phyloP scores from a whole-genome alignment of 768 basidiomycete species.

The Ramaria sp. region DNA sequence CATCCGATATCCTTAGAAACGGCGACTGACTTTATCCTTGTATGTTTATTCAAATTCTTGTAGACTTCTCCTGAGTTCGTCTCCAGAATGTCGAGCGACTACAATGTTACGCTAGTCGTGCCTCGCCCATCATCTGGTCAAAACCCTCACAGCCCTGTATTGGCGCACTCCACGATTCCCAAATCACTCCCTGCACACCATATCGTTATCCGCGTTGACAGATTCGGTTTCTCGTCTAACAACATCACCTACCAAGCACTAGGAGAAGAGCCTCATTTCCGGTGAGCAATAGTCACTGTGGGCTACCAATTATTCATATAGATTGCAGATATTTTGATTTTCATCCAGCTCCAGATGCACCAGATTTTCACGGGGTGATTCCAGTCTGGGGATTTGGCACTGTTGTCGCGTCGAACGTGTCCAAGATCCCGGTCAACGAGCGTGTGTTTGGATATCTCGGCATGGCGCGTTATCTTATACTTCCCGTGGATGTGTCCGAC shows the following conservation, averaged over 20 bases:
- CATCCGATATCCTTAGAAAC: too few species aligned
- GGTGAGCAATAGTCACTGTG: conserved; percentile 15
- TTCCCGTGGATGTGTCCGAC: conserved; percentile 39
- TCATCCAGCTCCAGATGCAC: conserved; percentile 35
- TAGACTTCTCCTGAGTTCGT: too few species aligned
- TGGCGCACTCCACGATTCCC: conserved; percentile 18
- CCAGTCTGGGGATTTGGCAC: conserved; percentile 70
- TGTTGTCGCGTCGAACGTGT: conserved; percentile 37
- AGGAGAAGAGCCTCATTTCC: conserved; percentile 31
- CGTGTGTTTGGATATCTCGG: conserved; percentile 54
- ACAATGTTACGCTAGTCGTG: conserved; percentile 29
- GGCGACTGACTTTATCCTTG: too few species aligned
- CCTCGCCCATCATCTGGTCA: conserved; percentile 27
- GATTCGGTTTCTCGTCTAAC: conserved; percentile 64
- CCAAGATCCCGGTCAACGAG: conserved; percentile 41
- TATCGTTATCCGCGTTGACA: conserved; percentile 47
- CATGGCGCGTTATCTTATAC: conserved; percentile 43
- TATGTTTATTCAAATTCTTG: too few species aligned
- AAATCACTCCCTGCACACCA: conserved; percentile 29
- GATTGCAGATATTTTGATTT: conserved; percentile 60
- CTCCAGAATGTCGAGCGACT: background rate
- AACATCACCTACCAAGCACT: conserved; percentile 60
- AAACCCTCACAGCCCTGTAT: conserved; percentile 18
- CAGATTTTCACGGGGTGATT: conserved; percentile 47
- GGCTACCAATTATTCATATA: background rate